phyloP scores from a whole-genome alignment of 1,284 basidiomycete genomes.

The Fomitopsis pinicola region DNA sequence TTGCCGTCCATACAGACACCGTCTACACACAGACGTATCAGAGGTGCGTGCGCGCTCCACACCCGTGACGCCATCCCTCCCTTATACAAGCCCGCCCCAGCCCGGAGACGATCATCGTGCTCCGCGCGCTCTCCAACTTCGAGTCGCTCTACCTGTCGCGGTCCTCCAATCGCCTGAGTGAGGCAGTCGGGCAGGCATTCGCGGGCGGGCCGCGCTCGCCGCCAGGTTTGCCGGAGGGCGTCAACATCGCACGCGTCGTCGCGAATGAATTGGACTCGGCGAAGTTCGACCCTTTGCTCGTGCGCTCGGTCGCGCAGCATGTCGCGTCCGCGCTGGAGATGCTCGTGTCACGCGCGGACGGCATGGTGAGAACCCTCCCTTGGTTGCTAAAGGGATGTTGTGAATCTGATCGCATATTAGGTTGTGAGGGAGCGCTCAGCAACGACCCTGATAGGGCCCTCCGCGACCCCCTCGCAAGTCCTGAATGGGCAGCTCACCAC shows the following conservation, averaged over 20 bases:
- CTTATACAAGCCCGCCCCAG: slow-evolving; percentile 33
- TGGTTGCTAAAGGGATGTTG: background rate
- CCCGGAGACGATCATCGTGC: slow-evolving; percentile 85
- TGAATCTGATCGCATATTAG: slow-evolving; percentile 34
- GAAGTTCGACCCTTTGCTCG: slow-evolving; percentile 87
- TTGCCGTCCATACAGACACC: slow-evolving; percentile 92
- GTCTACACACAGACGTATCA: slow-evolving; percentile 80
- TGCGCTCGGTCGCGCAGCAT: slow-evolving; percentile 74
- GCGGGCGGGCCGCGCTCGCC: slow-evolving; percentile 60
- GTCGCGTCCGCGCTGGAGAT: slow-evolving; percentile 63
- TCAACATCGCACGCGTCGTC: slow-evolving; percentile 70
- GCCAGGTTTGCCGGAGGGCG: slow-evolving; percentile 74
- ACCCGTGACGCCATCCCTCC: background rate
- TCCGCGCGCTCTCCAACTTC: slow-evolving; percentile 79
- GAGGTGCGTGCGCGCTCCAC: slow-evolving; percentile 47
- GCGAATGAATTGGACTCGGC: slow-evolving; percentile 92
- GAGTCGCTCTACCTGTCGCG: slow-evolving; percentile 84
- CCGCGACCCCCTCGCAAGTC: slow-evolving; percentile 73
- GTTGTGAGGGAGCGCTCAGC: slow-evolving; percentile 75
- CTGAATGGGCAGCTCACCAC: slow-evolving; percentile 75
- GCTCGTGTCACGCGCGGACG: slow-evolving; percentile 59
- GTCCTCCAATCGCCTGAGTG: slow-evolving; percentile 78
- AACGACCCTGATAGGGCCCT: slow-evolving; percentile 69
- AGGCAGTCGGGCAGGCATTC: slow-evolving; percentile 73
- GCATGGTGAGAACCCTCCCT: slow-evolving; percentile 41